Conservation (phyloP, 345 rosid species). For the Leavenworthia alabamica region DNA sequence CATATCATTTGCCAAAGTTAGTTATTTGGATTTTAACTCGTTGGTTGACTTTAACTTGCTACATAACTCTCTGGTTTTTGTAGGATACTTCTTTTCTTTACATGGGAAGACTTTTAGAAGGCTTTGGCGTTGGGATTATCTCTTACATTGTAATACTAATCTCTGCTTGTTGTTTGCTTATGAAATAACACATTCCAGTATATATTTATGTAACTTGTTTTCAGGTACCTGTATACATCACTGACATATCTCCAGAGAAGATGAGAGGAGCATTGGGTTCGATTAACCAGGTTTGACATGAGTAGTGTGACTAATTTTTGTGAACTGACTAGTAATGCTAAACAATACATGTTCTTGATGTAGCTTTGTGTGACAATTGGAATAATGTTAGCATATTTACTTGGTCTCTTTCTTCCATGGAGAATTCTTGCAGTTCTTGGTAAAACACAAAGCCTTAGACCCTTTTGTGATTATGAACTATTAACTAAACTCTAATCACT, state of each 20-base stretch:
- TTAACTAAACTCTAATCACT: neutral
- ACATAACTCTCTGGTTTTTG: no score
- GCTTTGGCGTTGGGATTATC: constrained; percentile 95
- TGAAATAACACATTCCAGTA: neutral
- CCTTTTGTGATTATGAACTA: neutral
- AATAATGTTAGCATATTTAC: constrained; percentile 89
- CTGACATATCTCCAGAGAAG: constrained; percentile 85
- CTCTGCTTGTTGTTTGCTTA: constrained; percentile 8
- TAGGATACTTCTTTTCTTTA: constrained; percentile 96
- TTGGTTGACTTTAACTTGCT: constrained; percentile 2
- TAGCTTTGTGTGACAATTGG: constrained; percentile 97
- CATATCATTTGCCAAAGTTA: constrained; percentile 89
- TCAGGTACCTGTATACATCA: constrained; percentile 82
- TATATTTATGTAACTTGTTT: constrained; percentile 2
- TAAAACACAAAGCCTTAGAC: constrained; percentile 26
- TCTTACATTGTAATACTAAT: constrained; percentile 66
- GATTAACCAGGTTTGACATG: constrained; percentile 62
- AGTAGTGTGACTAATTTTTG: neutral
- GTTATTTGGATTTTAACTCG: constrained; percentile 20
- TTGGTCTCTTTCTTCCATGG: constrained; percentile 83
- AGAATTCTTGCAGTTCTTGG: constrained; percentile 92
- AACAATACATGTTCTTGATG: neutral
- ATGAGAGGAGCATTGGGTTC: constrained; percentile 83
- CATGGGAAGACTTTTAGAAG: constrained; percentile 94
- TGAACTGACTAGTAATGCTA: neutral